Evolutionary conservation across 2,329 filamentous ascomycete species (phyloP), one percentile per base, ranked within the genome.

Genomic region (Colletotrichum lindemuthianum): DNA sequence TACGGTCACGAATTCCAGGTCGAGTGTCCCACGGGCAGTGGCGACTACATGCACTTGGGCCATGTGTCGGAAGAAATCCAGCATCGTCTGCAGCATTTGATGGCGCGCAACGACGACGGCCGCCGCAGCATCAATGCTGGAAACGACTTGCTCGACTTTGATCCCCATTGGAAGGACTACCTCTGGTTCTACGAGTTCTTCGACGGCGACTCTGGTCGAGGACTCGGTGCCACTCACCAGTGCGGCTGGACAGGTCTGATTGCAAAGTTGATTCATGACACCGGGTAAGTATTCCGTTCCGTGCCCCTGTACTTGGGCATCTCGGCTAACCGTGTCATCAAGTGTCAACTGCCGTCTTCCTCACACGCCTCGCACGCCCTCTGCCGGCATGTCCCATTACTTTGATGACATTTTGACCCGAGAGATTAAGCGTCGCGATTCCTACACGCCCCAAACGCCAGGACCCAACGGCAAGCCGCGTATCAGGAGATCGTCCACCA

Each of bases 131-230:
- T 97, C 82, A 96, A 98, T 72, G 90, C 87, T 60, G 90, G 92
- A 15, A 93, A 91, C 70, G 90, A 97, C 71, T 86, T 90, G 69
- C 88, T 97, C 37, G 93, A 98, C 79, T 97, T 92, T 73, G 93
- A 98, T 73, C 90, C 92, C 32, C 84, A 97, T 77, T 98, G 95
- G 95, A 95, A 91, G 76, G 94, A 96, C 72, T 88, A 94, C 72
- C 83, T 98, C 71, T 97, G 93, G 92, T 98, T 97, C 84, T 91
- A 97, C 75, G 95, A 98, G 76, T 98, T 96, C 83, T 98, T 98
- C 74, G 95, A 98, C 74, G 95, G 93, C 43, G 94, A 98, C 75
- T 90, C 84, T 54, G 95, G 95, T 12, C 90, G 93, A 69, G 95
- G 96, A 13, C 85, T 98, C 1, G 95, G 95, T 61, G 93, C 95